Base-by-base conservation (phyloP, 371 early-diverging fungal species). In the Vairimorpha necatrix region DNA sequence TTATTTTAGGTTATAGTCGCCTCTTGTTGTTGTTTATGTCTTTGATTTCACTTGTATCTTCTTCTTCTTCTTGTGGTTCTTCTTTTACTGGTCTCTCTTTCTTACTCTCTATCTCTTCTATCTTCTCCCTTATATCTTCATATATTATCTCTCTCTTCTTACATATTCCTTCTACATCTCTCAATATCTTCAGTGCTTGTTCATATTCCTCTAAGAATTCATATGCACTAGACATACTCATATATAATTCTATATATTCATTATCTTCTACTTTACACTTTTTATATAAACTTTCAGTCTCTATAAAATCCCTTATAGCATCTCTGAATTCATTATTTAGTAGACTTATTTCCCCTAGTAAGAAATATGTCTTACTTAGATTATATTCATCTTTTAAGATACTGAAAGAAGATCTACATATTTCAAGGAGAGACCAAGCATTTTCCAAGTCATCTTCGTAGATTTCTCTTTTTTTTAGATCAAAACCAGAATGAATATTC, bases 341-440 rank as follows among this genome's bases (percentile, higher is more conserved):
- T 20, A 74, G n/a, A 20, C 69, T 68, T 28, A 84, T 77, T 20
- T 84, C 84, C 6, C 82, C 79, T 28, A 80, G 62, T 0, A 74
- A 62, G 34, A 81, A 62, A 62, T 76, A 66, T 32, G 63, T 69
- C 32, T 69, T 42, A 48, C 69, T 34, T 13, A 81, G 70, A 24
- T 66, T 54, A 1, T 72, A 16, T 16, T 70, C 54, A 26, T 78
- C 67, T n/a, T 78, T 75, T 47, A 77, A 42, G 18, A 47, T 69
- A 22, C 16, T 67, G 62, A 84, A 82, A 20, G 42, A 34, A 33
- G 32, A 56, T 69, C 77, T 79, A 1, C 75, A 74, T 26, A 72
- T 76, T 70, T 84, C 84, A 16, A 84, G 46, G 0, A 82, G 1
- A 42, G 80, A 78, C 84, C 84, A 84, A 32, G 79, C 78, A 30